phyloP scores from a whole-genome alignment of 1,139 yeast genomes.

The Nakaseomyces sp. region DNA sequence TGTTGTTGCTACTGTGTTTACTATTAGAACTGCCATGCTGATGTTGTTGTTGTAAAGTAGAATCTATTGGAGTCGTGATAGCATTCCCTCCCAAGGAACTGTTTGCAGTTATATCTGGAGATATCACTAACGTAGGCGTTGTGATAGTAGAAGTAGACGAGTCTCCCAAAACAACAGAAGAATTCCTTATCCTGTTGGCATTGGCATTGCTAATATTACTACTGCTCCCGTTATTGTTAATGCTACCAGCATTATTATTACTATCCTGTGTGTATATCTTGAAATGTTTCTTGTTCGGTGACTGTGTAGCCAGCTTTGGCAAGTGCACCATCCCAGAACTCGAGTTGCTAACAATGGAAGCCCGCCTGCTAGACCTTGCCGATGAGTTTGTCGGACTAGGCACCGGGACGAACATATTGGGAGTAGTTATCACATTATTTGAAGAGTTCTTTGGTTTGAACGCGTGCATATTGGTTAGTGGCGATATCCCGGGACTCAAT shows the following conservation, averaged over 20 bases:
- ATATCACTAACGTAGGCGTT: conserved; percentile 20
- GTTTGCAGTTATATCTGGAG: conserved; percentile 22
- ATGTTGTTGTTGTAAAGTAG: conserved; percentile 6
- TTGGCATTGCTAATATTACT: neutral
- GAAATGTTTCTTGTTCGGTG: conserved; percentile 10
- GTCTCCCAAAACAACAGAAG: neutral
- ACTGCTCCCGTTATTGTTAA: neutral
- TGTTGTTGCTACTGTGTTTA: neutral
- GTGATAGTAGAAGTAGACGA: conserved; percentile 6
- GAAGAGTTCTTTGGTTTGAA: conserved; percentile 7
- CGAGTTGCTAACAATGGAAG: conserved; percentile 10
- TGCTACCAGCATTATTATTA: neutral
- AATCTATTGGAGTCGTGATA: neutral
- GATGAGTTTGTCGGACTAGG: conserved; percentile 11
- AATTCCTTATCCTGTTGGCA: neutral
- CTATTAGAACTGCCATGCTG: neutral
- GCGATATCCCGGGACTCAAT: conserved; percentile 10
- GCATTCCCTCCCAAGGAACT: conserved; percentile 9
- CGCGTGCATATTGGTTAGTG: conserved; percentile 9
- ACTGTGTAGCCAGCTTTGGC: conserved; percentile 8
- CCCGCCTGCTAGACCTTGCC: conserved; percentile 12
- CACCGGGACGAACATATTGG: conserved; percentile 3
- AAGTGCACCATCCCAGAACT: neutral
- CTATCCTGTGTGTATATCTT: neutral
- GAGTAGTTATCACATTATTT: conserved; percentile 2